Evolutionary conservation across 1,284 basidiomycete genomes (phyloP), one percentile per base, ranked within the genome.

Genomic region (Farysia itapuensis): DNA sequence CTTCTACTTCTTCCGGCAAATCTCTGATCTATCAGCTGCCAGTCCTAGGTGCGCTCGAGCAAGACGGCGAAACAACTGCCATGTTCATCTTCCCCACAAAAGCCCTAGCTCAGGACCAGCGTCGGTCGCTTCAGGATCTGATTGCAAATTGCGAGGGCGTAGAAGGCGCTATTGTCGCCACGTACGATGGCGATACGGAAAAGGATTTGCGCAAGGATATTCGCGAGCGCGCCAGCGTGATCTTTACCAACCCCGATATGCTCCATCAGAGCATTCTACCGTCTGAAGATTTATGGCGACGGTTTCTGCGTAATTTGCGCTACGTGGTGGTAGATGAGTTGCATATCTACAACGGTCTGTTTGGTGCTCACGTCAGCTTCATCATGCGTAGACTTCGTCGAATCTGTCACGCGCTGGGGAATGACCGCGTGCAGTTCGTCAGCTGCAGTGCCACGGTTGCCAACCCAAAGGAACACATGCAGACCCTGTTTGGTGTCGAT

Each of bases 81-180:
- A 82, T 94, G 38, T 89, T 90, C 70, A 83, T 94, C 35, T 94
- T 92, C 67, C 91, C 90, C 1, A 94, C 91, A 1, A 94, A 94
- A 86, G 90, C 90, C 8, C 80, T 94, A 22, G 90, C 91, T 1
- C 91, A 94, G 77, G 90, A 94, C 72, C 91, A 94, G 76, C 84
- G 82, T 56, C 48, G 67, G 3, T 72, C 74, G 14, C 45, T 76
- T 9, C 56, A 64, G 34, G 60, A 64, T 18, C 72, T 94, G 5
- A 67, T 93, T 1, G 80, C 70, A 46, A 79, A 81, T 8, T 86
- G 84, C 72, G 81, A 84, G 0, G 83, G 84, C 4, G 80, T 90
- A 11, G 80, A 86, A 40, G 77, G 87, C 30, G 56, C 53, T n/a
- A 43, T 80, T 81, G 83, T 90, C 7, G 84, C 84, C 2, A 92